A percentile compares a stretch with the other conserved stretches of the same genome.
These are phyloP conservation scores for Teunomyces aglyptinius DNA, from an alignment of 805 yeast species.

Conservation along the genomic window DNA sequence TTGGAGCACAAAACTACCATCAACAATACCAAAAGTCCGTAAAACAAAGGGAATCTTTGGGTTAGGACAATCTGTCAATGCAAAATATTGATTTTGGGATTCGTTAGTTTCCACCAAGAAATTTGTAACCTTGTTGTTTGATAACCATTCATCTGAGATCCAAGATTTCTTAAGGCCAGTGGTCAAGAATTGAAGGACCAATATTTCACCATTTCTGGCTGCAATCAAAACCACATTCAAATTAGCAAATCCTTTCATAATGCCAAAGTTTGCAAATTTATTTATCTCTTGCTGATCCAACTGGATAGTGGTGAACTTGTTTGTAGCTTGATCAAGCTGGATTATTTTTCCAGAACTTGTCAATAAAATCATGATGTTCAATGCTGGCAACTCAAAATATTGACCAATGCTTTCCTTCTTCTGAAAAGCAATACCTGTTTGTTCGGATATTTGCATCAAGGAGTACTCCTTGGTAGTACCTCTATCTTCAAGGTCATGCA, in stretches of 20 bases:
- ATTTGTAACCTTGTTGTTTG: constrained; percentile 50
- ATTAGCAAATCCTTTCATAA: constrained; percentile 40
- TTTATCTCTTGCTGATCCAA: constrained; percentile 6
- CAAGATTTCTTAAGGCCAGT: constrained; percentile 16
- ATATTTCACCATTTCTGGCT: constrained; percentile 39
- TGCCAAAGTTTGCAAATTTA: constrained; percentile 38
- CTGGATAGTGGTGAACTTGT: background rate
- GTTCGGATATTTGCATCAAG: constrained; percentile 30
- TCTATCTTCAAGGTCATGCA: constrained; percentile 49
- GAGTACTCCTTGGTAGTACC: constrained; percentile 18
- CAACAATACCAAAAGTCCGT: constrained; percentile 28
- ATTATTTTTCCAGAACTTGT: constrained; percentile 62
- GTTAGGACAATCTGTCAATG: constrained; percentile 67
- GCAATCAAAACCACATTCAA: constrained; percentile 27
- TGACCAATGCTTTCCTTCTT: constrained; percentile 63
- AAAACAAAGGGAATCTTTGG: constrained; percentile 53
- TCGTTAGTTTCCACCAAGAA: constrained; percentile 30
- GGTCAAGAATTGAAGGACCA: constrained; percentile 37
- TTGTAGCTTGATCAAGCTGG: constrained; percentile 18
- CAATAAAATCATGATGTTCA: constrained; percentile 46
- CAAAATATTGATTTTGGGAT: constrained; percentile 20
- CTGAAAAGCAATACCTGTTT: constrained; percentile 23
- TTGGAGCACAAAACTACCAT: constrained; percentile 19
- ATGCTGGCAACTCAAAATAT: constrained; percentile 44
- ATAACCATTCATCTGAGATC: constrained; percentile 20